A percentile compares a stretch with the other conserved stretches of the same genome.
Conservation (phyloP, 2,329 filamentous ascomycete species). For the Pestalotiopsis sp. region DNA sequence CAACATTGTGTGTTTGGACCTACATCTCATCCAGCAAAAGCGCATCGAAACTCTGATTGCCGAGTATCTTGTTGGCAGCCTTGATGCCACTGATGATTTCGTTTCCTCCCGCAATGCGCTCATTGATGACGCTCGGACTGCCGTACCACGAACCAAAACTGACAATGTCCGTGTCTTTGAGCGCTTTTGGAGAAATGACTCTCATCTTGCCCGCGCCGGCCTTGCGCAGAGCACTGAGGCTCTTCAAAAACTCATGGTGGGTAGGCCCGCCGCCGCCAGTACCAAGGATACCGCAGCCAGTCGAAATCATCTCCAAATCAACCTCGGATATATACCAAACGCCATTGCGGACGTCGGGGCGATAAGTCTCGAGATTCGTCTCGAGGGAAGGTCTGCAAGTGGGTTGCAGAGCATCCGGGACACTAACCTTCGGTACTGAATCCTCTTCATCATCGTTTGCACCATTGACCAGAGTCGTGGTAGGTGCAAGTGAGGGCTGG, state of each 20-base stretch:
- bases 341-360: background rate
- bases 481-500: background rate
- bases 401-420: background rate
- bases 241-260: constrained; percentile 4
- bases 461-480: background rate
- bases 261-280: constrained; percentile 8
- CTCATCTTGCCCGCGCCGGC: background rate
- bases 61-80: constrained; percentile 3
- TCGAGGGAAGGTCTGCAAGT: background rate
- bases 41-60: background rate
- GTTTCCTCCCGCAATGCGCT: background rate
- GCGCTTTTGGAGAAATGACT: background rate
- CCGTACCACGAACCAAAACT: constrained; percentile 10
- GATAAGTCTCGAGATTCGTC: background rate
- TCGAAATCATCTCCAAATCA: constrained; percentile 8
- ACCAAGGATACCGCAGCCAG: constrained; percentile 4
- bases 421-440: background rate
- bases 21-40: constrained; percentile 4
- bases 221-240: background rate
- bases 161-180: background rate
- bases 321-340: constrained; percentile 9
- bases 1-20: background rate
- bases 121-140: constrained; percentile 10
- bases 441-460: background rate
- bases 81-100: constrained; percentile 4